Percentiles rank a stretch among this genome's conserved stretches.
Conservation (phyloP, 164 flowering plant species). For the Brasenia schreberi region DNA sequence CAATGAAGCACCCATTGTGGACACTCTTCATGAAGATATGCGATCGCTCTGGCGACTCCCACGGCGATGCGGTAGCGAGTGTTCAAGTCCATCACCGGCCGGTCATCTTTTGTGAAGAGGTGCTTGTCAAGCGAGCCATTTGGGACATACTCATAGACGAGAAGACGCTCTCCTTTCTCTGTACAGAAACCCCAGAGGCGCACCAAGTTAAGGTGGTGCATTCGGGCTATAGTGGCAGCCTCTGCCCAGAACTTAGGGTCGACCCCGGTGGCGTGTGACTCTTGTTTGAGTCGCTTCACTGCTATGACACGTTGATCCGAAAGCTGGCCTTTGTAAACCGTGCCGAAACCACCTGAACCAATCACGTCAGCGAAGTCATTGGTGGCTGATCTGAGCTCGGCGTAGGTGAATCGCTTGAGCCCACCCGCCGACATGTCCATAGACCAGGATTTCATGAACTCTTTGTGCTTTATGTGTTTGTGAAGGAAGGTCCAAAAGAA, state of each 20-base stretch:
- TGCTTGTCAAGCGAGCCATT: constrained; percentile 49
- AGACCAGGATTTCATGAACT: constrained; percentile 64
- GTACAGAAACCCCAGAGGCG: constrained; percentile 76
- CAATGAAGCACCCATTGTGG: constrained; percentile 74
- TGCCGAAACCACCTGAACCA: constrained; percentile 67
- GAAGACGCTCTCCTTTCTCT: constrained; percentile 48
- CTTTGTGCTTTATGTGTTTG: constrained; percentile 51
- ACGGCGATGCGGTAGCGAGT: constrained; percentile 39
- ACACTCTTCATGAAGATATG: constrained; percentile 57
- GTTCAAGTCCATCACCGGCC: constrained; percentile 37
- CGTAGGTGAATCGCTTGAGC: constrained; percentile 51
- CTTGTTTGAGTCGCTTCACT: constrained; percentile 39
- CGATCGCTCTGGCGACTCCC: constrained; percentile 51
- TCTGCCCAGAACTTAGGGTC: constrained; percentile 78
- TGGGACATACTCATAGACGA: constrained; percentile 52
- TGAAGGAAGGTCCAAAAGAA: constrained; percentile 61
- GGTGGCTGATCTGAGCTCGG: constrained; percentile 55
- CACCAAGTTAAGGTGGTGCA: constrained; percentile 82
- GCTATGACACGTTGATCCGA: constrained; percentile 55
- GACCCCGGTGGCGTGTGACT: constrained; percentile 20
- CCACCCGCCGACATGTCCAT: constrained; percentile 64
- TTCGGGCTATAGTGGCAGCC: constrained; percentile 66
- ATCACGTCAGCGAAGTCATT: constrained; percentile 38
- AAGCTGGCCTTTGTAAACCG: constrained; percentile 51
- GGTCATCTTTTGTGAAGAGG: constrained; percentile 15